Evolutionary conservation across 2,329 filamentous ascomycete genomes (phyloP).

Genomic region (Diaporthe caulivora): DNA sequence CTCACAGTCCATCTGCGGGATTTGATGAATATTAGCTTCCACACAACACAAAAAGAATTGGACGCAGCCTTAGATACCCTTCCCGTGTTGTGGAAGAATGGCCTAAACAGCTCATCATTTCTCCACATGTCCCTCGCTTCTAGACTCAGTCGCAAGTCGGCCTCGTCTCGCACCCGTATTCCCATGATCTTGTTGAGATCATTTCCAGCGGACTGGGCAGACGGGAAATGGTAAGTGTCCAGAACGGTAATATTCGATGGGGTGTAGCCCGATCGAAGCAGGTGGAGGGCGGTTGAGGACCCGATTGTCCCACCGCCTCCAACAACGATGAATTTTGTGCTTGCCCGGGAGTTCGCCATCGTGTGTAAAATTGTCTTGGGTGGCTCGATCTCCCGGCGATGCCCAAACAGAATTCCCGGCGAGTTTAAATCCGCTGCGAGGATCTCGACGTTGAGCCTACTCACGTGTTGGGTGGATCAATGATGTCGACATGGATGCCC

Average conservation of each 20-base stretch:
- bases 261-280: conserved; percentile 56
- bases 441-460: neutral
- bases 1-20: conserved; percentile 48
- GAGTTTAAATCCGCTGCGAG: neutral
- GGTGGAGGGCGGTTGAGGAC: conserved; percentile 60
- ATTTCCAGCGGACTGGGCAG: conserved; percentile 59
- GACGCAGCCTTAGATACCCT: conserved; percentile 48
- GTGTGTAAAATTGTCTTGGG: neutral
- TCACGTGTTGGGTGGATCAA: conserved; percentile 18
- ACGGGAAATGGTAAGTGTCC: conserved; percentile 59
- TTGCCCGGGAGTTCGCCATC: conserved; percentile 44
- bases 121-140: conserved; percentile 55
- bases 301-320: conserved; percentile 63
- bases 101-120: conserved; percentile 56
- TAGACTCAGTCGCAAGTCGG: conserved; percentile 48
- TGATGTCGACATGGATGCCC: conserved; percentile 5
- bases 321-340: conserved; percentile 53
- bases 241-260: conserved; percentile 59
- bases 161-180: conserved; percentile 49
- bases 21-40: neutral
- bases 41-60: neutral
- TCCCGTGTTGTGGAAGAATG: conserved; percentile 59
- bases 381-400: neutral
- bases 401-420: neutral
- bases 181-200: conserved; percentile 63